Percentiles rank a stretch among this genome's conserved stretches.
These are phyloP conservation scores for Sporisorium sorghi DNA, from an alignment of 1,284 basidiomycete genomes.

Conservation along the genomic window DNA sequence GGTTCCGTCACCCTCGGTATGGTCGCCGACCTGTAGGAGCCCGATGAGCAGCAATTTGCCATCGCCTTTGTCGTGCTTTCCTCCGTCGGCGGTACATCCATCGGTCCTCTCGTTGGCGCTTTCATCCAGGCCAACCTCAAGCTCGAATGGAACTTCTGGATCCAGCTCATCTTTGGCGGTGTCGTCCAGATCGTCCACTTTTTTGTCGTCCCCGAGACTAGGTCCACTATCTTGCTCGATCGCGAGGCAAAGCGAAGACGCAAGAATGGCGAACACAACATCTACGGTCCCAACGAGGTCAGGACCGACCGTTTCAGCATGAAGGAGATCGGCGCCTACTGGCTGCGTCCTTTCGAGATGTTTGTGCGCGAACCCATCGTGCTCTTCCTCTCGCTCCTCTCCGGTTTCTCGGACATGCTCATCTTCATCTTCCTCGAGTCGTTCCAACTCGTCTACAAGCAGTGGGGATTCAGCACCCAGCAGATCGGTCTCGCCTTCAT, in stretches of 20 bases:
- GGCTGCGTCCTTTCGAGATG: slow-evolving; percentile 70
- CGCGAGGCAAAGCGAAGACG: slow-evolving; percentile 69
- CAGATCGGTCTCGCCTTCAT: slow-evolving; percentile 69
- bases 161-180: slow-evolving; percentile 70
- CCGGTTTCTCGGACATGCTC: slow-evolving; percentile 70
- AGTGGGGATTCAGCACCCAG: slow-evolving; percentile 70
- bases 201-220: slow-evolving; percentile 71
- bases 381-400: slow-evolving; percentile 70
- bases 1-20: slow-evolving; percentile 71
- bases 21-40: slow-evolving; percentile 69
- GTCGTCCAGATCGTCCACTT: slow-evolving; percentile 70
- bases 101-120: slow-evolving; percentile 67
- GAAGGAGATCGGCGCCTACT: slow-evolving; percentile 68
- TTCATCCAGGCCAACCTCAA: slow-evolving; percentile 53
- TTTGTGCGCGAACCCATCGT: slow-evolving; percentile 71
- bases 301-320: slow-evolving; percentile 67
- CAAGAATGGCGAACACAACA: slow-evolving; percentile 67
- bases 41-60: slow-evolving; percentile 68
- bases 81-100: slow-evolving; percentile 64
- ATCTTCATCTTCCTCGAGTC: slow-evolving; percentile 72
- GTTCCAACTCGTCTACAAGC: slow-evolving; percentile 70
- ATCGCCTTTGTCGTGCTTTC: slow-evolving; percentile 68
- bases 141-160: slow-evolving; percentile 69
- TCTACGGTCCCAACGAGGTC: slow-evolving; percentile 71
- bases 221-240: slow-evolving; percentile 70